A percentile compares a stretch with the other conserved stretches of the same genome.
phyloP scores from a whole-genome alignment of 2,329 filamentous ascomycete genomes.

The Myriosclerotinia duriaeana region DNA sequence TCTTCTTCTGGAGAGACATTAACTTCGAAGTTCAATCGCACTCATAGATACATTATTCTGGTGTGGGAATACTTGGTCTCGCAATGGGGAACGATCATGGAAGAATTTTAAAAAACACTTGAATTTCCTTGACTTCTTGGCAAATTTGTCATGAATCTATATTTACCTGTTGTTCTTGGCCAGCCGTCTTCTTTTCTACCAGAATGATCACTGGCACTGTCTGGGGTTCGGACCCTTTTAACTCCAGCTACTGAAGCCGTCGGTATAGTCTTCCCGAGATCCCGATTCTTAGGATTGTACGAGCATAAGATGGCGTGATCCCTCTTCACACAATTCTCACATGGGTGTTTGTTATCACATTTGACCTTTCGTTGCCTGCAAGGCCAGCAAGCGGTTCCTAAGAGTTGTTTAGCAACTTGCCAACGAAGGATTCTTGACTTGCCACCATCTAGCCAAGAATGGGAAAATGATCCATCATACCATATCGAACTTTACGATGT shows the following conservation, averaged over 20 bases:
- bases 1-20: constrained; percentile 47
- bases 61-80: not conserved
- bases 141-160: not conserved
- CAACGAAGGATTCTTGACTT: constrained; percentile 5
- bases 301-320: constrained; percentile 65
- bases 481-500: constrained; percentile 67
- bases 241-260: constrained; percentile 30
- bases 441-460: constrained; percentile 18
- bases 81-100: not conserved
- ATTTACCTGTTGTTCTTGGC: constrained; percentile 40
- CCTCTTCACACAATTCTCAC: constrained; percentile 66
- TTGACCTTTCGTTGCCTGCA: constrained; percentile 68
- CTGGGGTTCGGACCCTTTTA: constrained; percentile 37
- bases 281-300: constrained; percentile 60
- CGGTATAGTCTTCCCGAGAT: constrained; percentile 28
- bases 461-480: constrained; percentile 45
- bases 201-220: constrained; percentile 37
- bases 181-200: constrained; percentile 37
- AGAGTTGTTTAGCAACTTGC: constrained; percentile 24
- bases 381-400: constrained; percentile 55
- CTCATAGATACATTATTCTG: not conserved
- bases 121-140: constrained; percentile 1
- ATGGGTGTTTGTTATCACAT: constrained; percentile 67
- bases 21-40: constrained; percentile 20
- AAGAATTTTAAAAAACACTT: not conserved